Conservation (phyloP, 2,329 filamentous ascomycete species). For the Pseudocercospora musae region DNA sequence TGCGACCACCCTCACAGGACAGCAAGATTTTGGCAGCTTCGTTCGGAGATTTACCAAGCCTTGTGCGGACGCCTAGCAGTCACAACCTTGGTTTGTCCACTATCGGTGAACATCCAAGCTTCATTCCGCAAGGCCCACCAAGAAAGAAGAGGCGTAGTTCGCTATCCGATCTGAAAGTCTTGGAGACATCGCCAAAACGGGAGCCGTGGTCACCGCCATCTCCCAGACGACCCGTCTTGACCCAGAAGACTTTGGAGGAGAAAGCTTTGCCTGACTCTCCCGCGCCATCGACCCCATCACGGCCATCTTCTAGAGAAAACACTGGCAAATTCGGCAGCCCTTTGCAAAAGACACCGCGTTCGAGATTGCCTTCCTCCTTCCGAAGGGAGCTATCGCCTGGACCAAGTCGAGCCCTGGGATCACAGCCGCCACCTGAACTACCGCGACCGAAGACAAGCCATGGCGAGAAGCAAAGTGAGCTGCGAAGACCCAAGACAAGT, state of each 20-base stretch:
- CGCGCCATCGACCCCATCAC: constrained; percentile 31
- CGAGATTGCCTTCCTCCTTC: constrained; percentile 37
- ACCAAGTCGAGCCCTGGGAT: constrained; percentile 22
- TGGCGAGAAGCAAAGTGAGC: constrained; percentile 14
- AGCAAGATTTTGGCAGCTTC: constrained; percentile 33
- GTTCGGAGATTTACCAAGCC: constrained; percentile 40
- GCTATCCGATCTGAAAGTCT: constrained; percentile 74
- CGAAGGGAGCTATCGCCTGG: constrained; percentile 45
- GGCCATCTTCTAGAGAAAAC: constrained; percentile 36
- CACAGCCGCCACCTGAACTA: constrained; percentile 26
- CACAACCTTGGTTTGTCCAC: constrained; percentile 43
- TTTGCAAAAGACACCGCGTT: constrained; percentile 31
- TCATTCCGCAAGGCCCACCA: constrained; percentile 43
- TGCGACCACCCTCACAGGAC: constrained; percentile 56
- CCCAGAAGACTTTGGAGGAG: constrained; percentile 24
- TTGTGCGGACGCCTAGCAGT: constrained; percentile 22
- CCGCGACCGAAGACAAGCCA: constrained; percentile 30
- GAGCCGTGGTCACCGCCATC: constrained; percentile 25
- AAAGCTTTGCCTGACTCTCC: constrained; percentile 38
- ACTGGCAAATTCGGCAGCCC: constrained; percentile 42
- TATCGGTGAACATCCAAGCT: constrained; percentile 49
- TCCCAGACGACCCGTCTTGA: constrained; percentile 22
- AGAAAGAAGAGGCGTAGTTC: constrained; percentile 87
- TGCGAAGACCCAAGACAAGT: constrained; percentile 31
- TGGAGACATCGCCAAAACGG: constrained; percentile 51